Evolutionary conservation across 2,329 filamentous ascomycete species (phyloP), one percentile per base, ranked within the genome.

Genomic region (Cephalotrichum gorgonifer): DNA sequence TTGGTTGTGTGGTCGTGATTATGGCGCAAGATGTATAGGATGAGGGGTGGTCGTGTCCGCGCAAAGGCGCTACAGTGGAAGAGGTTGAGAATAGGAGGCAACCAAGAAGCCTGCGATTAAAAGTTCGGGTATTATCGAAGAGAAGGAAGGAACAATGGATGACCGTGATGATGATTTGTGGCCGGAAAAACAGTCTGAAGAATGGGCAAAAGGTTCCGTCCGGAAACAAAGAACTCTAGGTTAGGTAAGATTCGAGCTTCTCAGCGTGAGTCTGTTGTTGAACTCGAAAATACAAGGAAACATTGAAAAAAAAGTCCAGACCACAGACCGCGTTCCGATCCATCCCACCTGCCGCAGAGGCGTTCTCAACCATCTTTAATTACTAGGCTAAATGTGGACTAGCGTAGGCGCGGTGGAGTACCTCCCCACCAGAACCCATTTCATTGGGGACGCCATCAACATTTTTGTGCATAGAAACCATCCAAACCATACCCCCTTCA

Each of bases 291-390:
- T 15, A 20, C 44, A 17, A 35, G 22, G 43, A 20, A 39, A 44
- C 31, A 25, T 38, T 20, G n/a, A 42, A 43, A 43, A 47, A 50
- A 46, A 42, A 44, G 46, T 51, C 47, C 39, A 48, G 50, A 49
- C 47, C 39, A 26, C 43, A n/a, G 3, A 15, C 14, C 9, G 43
- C 26, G 35, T 23, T 8, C 26, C 14, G 25, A 44, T 44, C 12
- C 26, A n/a, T n/a, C 43, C n/a, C n/a, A 12, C 39, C 26, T 30
- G 26, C 4, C 26, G 43, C 26, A 15, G 20, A 30, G 43, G 15
- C n/a, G 14, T 30, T 56, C 69, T 71, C 69, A 71, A 71, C 68
- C 66, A 72, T 69, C 68, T 67, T 60, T 33, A 20, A 8, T 43
- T 44, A 50, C 66, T 66, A 67, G 52, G 6, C 64, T 58, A 33